A percentile compares a stretch with the other conserved stretches of the same genome.
phyloP scores from a whole-genome alignment of 1,284 basidiomycete genomes.

The Malassezia sympodialis region DNA sequence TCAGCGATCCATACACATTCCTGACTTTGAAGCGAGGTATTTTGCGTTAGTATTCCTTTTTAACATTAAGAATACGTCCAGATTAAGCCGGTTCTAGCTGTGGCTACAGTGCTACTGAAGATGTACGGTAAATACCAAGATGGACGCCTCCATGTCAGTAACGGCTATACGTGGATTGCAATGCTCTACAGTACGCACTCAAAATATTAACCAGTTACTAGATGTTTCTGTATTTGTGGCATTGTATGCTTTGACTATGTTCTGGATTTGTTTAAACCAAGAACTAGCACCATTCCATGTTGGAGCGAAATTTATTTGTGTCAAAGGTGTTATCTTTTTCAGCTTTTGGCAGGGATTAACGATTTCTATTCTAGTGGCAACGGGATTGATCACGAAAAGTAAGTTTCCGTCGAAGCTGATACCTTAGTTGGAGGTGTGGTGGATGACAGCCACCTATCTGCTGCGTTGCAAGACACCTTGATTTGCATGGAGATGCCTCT shows the following conservation, averaged over 20 bases:
- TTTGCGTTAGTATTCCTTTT: constrained; percentile 60
- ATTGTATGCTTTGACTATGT: constrained; percentile 43
- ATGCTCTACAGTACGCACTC: constrained; percentile 56
- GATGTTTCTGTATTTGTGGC: constrained; percentile 52
- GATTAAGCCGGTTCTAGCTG: constrained; percentile 79
- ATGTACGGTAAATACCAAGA: constrained; percentile 77
- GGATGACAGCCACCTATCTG: constrained; percentile 57
- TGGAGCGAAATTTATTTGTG: constrained; percentile 65
- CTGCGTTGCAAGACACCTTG: constrained; percentile 41
- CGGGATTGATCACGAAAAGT: constrained; percentile 60
- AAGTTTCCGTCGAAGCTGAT: not conserved
- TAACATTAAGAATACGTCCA: constrained; percentile 67
- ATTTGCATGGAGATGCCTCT: constrained; percentile 97
- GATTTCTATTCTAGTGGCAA: constrained; percentile 77
- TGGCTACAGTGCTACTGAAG: constrained; percentile 76
- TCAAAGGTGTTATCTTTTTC: constrained; percentile 87
- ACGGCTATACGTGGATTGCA: constrained; percentile 61
- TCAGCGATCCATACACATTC: constrained; percentile 63
- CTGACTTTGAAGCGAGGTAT: constrained; percentile 88
- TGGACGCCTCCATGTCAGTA: constrained; percentile 66
- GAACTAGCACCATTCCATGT: constrained; percentile 42
- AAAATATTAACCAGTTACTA: not conserved
- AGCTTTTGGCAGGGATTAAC: constrained; percentile 86
- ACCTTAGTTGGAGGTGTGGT: constrained; percentile 58
- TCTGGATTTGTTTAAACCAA: constrained; percentile 38